Evolutionary conservation across 2,329 filamentous ascomycete species (phyloP).

Genomic region (Xylaria sp.): DNA sequence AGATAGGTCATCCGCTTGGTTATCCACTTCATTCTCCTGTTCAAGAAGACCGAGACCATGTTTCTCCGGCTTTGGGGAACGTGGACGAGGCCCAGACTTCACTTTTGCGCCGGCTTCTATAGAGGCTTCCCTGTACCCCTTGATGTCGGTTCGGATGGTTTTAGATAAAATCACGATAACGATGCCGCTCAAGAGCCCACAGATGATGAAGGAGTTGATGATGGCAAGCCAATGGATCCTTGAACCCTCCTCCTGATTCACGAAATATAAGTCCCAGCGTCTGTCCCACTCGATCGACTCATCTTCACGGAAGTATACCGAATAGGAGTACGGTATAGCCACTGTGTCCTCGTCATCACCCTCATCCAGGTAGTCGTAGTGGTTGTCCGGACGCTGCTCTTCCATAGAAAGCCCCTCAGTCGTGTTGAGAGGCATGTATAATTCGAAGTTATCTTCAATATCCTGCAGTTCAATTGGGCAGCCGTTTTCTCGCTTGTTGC

Average conservation of each 20-base stretch:
- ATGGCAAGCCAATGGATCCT: constrained; percentile 91
- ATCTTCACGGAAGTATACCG: constrained; percentile 89
- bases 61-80: constrained; percentile 64
- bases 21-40: constrained; percentile 63
- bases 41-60: constrained; percentile 67
- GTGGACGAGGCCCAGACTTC: constrained; percentile 56
- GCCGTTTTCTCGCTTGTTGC: constrained; percentile 70
- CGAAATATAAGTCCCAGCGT: constrained; percentile 91
- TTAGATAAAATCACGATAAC: constrained; percentile 84
- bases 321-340: constrained; percentile 86
- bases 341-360: constrained; percentile 73
- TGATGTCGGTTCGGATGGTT: constrained; percentile 83
- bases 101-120: constrained; percentile 76
- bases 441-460: constrained; percentile 72
- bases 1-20: constrained; percentile 67
- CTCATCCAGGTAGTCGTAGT: constrained; percentile 64
- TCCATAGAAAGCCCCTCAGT: constrained; percentile 60
- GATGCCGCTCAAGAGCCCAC: constrained; percentile 79
- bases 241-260: constrained; percentile 83
- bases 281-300: constrained; percentile 82
- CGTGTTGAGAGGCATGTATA: constrained; percentile 73
- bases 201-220: constrained; percentile 86
- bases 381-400: constrained; percentile 69
- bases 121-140: constrained; percentile 73
- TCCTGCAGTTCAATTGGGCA: constrained; percentile 75